Percentiles rank a stretch among this genome's conserved stretches.
phyloP scores from a whole-genome alignment of 2,329 filamentous ascomycete species.

The Nakataea oryzae region DNA sequence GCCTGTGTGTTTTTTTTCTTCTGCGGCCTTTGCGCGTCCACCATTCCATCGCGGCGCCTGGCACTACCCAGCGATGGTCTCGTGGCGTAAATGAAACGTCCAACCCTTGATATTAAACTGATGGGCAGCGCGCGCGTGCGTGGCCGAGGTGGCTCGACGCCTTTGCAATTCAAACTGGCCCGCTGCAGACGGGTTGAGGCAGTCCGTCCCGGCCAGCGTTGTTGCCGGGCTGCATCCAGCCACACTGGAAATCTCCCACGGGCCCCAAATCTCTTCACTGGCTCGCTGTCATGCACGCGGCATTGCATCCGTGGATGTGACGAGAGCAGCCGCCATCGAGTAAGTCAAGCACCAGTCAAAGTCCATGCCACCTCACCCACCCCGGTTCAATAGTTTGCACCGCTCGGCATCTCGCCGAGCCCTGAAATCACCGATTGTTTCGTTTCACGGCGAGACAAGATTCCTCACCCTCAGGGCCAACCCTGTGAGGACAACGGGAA shows the following conservation, averaged over 20 bases:
- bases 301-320: not conserved
- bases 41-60: too few relatives aligned
- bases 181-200: not conserved
- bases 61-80: not conserved
- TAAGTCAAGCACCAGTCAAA: not conserved
- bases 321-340: not conserved
- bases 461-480: not conserved
- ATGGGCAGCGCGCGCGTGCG: not conserved
- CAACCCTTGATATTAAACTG: not conserved
- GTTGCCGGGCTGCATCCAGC: too few relatives aligned
- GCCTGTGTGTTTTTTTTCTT: too few relatives aligned
- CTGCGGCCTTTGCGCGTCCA: not conserved
- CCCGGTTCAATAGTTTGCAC: not conserved
- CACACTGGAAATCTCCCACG: not conserved
- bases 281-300: not conserved
- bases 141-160: too few relatives aligned
- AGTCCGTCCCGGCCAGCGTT: not conserved
- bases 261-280: not conserved
- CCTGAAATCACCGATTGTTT: not conserved
- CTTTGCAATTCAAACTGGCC: too few relatives aligned
- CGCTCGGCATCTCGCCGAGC: not conserved
- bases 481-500: not conserved
- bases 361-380: not conserved
- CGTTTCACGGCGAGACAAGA: not conserved
- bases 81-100: not conserved